Base-by-base conservation (phyloP, 1,139 yeast species). In the Cylindricascospora bacillispora region DNA sequence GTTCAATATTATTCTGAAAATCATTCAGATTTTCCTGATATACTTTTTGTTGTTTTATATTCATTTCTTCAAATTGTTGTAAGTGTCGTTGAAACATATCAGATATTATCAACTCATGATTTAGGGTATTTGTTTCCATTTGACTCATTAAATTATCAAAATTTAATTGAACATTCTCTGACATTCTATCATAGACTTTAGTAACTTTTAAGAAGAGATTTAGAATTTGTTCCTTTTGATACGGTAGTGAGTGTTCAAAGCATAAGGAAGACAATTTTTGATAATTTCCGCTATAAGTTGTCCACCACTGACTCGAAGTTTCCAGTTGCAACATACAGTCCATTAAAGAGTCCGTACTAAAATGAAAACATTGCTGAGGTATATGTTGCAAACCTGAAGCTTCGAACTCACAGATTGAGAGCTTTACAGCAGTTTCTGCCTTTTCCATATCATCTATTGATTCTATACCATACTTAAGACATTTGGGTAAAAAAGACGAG, bases 221-320 rank as follows among this genome's bases (percentile, higher is more conserved):
- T 25, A 70, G 36, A 0, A 71, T 58, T 32, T 67, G 71, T 25
- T 66, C 70, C 36, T 69, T 70, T 35, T 69, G 70, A 39, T 50
- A 67, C 0, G 75, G 74, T 3, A 67, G 39, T 0, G 71, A 57
- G 28, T 66, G 64, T 33, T 69, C 72, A 37, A 56, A 56, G 39
- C 78, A 72, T 0, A 70, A 52, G 3, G 60, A 56, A 3, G 64
- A 59, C 2, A 71, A 49, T 15, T 63, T 63, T 29, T 72, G 57
- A 39, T 67, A 71, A 38, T 71, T 65, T 0, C 78, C 78, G 38
- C 71, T 70, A 39, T 65, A 72, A 0, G 72, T 66, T 0, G 77
- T 70, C 79, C 79, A 72, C 56, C 65, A 65, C 42, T 70, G 74
- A 1, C 73, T 62, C 2, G 62, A 54, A 16, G 41, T 44, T 37